These are phyloP conservation scores for Mycena leptocephala DNA, from an alignment of 768 basidiomycete species.

Conservation along the genomic window DNA sequence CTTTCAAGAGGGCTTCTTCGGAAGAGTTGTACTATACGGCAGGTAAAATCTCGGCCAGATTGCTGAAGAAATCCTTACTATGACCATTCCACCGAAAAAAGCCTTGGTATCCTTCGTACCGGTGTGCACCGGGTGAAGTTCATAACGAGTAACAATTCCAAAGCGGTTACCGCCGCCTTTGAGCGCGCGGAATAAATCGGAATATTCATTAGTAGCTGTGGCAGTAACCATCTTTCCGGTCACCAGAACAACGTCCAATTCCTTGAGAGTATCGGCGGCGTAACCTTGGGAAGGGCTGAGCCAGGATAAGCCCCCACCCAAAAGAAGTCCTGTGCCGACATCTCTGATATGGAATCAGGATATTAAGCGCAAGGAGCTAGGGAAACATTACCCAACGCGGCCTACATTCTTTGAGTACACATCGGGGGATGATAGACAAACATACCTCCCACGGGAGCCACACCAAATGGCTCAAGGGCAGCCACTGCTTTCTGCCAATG, in stretches of 20 bases:
- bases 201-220: constrained; percentile 54
- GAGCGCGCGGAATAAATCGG: constrained; percentile 60
- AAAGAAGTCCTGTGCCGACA: constrained; percentile 60
- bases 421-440: not conserved
- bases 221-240: constrained; percentile 58
- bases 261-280: constrained; percentile 55
- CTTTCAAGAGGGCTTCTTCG: constrained; percentile 50
- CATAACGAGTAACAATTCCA: constrained; percentile 62
- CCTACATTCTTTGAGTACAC: not conserved
- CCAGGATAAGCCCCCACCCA: constrained; percentile 60
- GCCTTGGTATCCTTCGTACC: constrained; percentile 54
- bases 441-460: constrained; percentile 54
- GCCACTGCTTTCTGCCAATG: constrained; percentile 56
- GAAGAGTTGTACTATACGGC: constrained; percentile 42
- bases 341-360: constrained; percentile 43
- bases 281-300: constrained; percentile 55
- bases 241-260: constrained; percentile 60
- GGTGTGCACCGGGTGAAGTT: constrained; percentile 55
- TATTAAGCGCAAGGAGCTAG: too few relatives aligned
- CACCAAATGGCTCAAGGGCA: constrained; percentile 51
- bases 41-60: not conserved
- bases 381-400: constrained; percentile 22
- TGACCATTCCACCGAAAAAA: constrained; percentile 57
- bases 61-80: constrained; percentile 41
- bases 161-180: constrained; percentile 63